Evolutionary conservation across 2,329 filamentous ascomycete species (phyloP), one percentile per base, ranked within the genome.

Genomic region (Metarhizium humberi): DNA sequence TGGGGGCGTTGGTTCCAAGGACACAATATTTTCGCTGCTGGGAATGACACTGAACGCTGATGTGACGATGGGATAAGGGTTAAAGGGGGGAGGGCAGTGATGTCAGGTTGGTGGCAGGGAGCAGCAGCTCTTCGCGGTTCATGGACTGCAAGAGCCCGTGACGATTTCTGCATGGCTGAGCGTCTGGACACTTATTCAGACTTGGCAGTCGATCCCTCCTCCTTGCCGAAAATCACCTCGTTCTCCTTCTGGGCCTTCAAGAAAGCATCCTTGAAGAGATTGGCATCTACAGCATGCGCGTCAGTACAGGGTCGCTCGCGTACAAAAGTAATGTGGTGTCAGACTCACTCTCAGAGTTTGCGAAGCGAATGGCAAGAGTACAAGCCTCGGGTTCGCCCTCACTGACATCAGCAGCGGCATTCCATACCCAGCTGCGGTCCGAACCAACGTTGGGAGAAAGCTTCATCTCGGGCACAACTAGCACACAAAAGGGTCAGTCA

Each of bases 391-490:
- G 88, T 78, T 96, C 92, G 59, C 94, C 94, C 81, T 99, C 94
- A 69, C 90, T 96, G 65, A 97, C 92, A 80, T 99, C 94, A 63
- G 94, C 94, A 56, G 92, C 88, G 58, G 92, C 92, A 69, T 96
- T 97, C 94, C 94, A 99, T 63, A 99, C 94, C 94, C 94, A 99
- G 78, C 88, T 95, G 73, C 94, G 88, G 79, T 99, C 94, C 67
- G 90, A 95, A 68, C 94, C 94, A 63, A 97, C 92, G 73, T 99
- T 99, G 75, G 94, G 91, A 59, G 89, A 92, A 61, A 99, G 87
- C 80, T 96, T 96, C 92, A 99, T 97, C 75, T 96, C 92, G 60
- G 92, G 92, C 59, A 95, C 90, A 69, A 99, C 92, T 95, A 52
- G 30, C 45, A 42, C 29, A 29, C 3, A 14, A 25, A 53, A 52